Base-by-base conservation (phyloP, 306 rosid species). In the Cyamopsis tetragonoloba region DNA sequence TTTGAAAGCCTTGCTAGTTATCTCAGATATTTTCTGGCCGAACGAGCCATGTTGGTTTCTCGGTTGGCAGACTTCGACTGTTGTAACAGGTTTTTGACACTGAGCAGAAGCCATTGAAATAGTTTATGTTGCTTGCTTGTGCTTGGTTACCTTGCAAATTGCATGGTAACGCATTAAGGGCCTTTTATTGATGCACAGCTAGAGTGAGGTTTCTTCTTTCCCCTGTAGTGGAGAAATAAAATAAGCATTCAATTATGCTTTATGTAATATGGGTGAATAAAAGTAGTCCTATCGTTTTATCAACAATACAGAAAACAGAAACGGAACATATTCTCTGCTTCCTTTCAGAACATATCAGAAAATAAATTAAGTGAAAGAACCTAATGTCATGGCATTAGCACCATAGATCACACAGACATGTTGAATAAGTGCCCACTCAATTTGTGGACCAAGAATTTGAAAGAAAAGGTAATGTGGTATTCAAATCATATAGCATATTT, bases 41-140 rank as follows among this genome's bases (percentile, higher is more conserved):
- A 81, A 41, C 1, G 83, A 77, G 22, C 69, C 59, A 69, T 76
- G 80, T 69, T 77, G 74, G 82, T 13, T 60, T 20, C 74, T 79
- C 11, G 66, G 79, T 43, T 72, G 84, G 79, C 79, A 32, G 2
- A n/a, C 38, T 68, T 79, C 82, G 17, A 38, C 13, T 42, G 65
- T 3, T n/a, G 62, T 35, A 30, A 48, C 20, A 5, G 79, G 80
- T 62, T 82, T 79, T 35, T 58, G 42, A 67, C 73, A 27, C 66
- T 77, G 85, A 56, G 68, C 73, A 51, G 87, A 80, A 44, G 87
- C 87, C 85, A 83, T 83, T 74, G 55, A n/a, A 24, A 32, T 14
- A 18, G 51, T 18, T 70, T 41, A 50, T 11, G 32, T 17, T 76
- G 62, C 24, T 77, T 3, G 48, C 55, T 10, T 23, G 35, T 70